A percentile compares a stretch with the other conserved stretches of the same genome.
These are phyloP conservation scores for Cardamine occulta DNA, from an alignment of 345 rosid species.

Conservation along the genomic window DNA sequence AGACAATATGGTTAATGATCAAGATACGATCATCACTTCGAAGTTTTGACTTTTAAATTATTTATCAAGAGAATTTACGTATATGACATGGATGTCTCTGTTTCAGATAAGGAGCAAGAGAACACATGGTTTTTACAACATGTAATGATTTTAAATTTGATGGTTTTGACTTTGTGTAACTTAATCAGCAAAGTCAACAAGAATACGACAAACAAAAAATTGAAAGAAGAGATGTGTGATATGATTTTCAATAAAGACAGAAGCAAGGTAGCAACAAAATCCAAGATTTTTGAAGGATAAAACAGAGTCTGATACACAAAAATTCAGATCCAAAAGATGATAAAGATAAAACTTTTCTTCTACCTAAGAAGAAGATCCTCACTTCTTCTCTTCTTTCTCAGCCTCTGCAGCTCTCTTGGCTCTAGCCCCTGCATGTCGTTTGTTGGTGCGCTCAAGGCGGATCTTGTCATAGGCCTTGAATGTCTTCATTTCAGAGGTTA, in stretches of 20 bases:
- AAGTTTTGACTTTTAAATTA: too few species aligned
- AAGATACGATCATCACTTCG: too few species aligned
- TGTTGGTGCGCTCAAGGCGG: constrained; percentile 61
- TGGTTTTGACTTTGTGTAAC: too few species aligned
- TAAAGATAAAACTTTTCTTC: constrained; percentile 2
- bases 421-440: constrained; percentile 70
- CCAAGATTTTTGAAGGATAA: constrained; percentile 5
- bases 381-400: constrained; percentile 95
- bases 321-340: constrained; percentile 19
- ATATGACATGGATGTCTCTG: too few species aligned
- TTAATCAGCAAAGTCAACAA: neutral
- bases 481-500: constrained; percentile 72
- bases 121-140: too few species aligned
- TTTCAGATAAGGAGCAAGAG: too few species aligned
- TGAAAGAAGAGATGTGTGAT: neutral
- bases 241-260: constrained; percentile 16
- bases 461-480: constrained; percentile 82
- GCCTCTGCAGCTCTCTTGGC: constrained; percentile 91
- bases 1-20: too few species aligned
- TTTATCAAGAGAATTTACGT: too few species aligned
- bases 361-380: constrained; percentile 36
- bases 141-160: too few species aligned
- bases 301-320: constrained; percentile 37
- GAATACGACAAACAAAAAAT: neutral
- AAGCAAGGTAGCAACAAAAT: constrained; percentile 22